phyloP scores from a whole-genome alignment of 306 rosid species.

The Prunus dulcis region DNA sequence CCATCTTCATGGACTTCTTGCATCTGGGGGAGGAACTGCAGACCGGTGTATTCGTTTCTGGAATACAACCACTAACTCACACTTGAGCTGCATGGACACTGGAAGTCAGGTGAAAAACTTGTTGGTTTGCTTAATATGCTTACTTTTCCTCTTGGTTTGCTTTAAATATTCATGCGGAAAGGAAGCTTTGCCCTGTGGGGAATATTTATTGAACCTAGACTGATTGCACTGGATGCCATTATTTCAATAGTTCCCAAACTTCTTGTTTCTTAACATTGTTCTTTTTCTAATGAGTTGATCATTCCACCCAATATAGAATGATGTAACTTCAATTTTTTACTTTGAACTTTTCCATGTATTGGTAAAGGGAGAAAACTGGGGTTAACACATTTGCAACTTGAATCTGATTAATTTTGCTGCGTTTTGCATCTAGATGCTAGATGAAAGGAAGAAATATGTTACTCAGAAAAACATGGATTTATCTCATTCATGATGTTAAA shows the following conservation, averaged over 20 bases:
- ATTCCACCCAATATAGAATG: neutral
- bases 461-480: neutral
- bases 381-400: neutral
- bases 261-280: neutral
- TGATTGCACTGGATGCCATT: neutral
- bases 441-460: neutral
- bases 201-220: neutral
- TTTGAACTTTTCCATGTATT: neutral
- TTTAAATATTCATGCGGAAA: constrained; percentile 9
- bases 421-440: neutral
- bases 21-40: constrained; percentile 99
- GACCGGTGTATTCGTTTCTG: constrained; percentile 96
- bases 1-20: constrained; percentile 98
- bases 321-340: neutral
- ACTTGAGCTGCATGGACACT: constrained; percentile 90
- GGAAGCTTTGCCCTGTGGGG: neutral
- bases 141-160: neutral
- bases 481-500: neutral
- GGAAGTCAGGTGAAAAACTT: constrained; percentile 87
- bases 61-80: constrained; percentile 96
- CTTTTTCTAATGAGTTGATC: neutral
- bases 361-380: neutral
- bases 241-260: neutral
- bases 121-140: constrained; percentile 9
- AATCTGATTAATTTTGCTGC: neutral